Base-by-base conservation (phyloP, 805 yeast species). In the Wickerhamiella qilinensis region DNA sequence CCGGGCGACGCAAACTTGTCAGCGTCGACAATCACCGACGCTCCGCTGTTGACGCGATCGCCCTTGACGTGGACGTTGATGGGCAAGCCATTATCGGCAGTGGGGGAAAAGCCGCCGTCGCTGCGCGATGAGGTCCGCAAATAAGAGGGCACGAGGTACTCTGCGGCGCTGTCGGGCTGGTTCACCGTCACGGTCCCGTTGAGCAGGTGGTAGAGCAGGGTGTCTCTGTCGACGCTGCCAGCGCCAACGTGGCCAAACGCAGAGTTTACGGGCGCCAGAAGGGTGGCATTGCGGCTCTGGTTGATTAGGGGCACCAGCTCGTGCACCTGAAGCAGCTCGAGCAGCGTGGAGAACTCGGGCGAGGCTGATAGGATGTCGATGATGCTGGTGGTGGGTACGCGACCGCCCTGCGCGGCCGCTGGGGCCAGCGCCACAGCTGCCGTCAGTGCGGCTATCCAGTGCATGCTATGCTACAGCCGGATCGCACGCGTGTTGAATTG, bases 211-310 rank as follows among this genome's bases (percentile, higher is more conserved):
- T 52, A 52, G 3, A 50, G 47, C 22, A 52, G 38, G 27, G 44
- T 46, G 17, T 50, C 51, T 4, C 36, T 20, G 9, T 51, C 27
- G 36, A 52, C 37, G 9, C 37, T 6, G 8, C 31, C 35, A 12
- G 25, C 37, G 33, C 45, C 41, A 12, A 38, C 30, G 16, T 52
- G 51, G 3, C 60, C 63, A 54, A 79, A 81, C 0, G 94, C 94
- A 47, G 77, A 74, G 55, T 83, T 83, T 8, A 77, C 66, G 0
- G 94, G 93, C 1, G 93, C 93, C 33, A 80, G 52, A 14, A 83
- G 56, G 0, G 94, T 81, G 40, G 77, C 69, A 53, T 82, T 78
- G 30, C 59, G 59, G 45, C 77, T 54, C 20, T 59, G 58, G 50
- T 80, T 82, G 27, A 83, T 54, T 35, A 60, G 55, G 2, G 84